Evolutionary conservation across 2,329 filamentous ascomycete genomes (phyloP).

Genomic region (Apiospora saccharicola): DNA sequence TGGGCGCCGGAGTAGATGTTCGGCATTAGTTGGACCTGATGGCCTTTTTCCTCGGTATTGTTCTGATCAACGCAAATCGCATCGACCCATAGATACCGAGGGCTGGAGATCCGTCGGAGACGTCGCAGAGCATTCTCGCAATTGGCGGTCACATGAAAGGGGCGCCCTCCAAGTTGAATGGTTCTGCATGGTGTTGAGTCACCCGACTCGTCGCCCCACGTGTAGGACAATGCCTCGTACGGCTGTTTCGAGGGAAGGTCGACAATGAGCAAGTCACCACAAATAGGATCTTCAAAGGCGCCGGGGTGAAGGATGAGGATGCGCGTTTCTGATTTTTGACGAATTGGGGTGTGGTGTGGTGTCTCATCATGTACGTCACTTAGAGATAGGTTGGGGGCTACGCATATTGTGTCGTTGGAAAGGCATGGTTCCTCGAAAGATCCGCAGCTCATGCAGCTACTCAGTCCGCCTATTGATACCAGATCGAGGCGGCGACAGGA

Average conservation of each 20-base stretch:
- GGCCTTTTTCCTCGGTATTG: background rate
- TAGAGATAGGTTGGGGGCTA: too few species aligned
- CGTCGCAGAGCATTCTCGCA: constrained; percentile 6
- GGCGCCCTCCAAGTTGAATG: background rate
- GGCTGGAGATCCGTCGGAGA: too few species aligned
- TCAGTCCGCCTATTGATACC: background rate
- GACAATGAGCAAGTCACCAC: background rate
- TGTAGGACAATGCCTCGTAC: background rate
- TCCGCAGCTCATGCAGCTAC: background rate
- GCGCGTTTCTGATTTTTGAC: background rate
- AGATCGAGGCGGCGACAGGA: background rate
- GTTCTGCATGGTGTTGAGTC: background rate
- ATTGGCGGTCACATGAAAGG: background rate
- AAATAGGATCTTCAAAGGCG: background rate
- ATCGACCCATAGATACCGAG: too few species aligned
- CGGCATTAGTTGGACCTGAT: background rate
- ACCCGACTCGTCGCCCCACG: background rate
- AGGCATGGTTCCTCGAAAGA: background rate
- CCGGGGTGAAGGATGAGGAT: background rate
- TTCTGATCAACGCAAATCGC: background rate
- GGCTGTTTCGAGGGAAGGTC: background rate
- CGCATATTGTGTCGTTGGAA: too few species aligned
- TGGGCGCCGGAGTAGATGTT: background rate
- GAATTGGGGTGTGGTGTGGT: background rate
- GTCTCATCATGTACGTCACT: too few species aligned